These are phyloP conservation scores for Sphaerulina vaccinii DNA, from an alignment of 2,329 filamentous ascomycete genomes.

Conservation along the genomic window DNA sequence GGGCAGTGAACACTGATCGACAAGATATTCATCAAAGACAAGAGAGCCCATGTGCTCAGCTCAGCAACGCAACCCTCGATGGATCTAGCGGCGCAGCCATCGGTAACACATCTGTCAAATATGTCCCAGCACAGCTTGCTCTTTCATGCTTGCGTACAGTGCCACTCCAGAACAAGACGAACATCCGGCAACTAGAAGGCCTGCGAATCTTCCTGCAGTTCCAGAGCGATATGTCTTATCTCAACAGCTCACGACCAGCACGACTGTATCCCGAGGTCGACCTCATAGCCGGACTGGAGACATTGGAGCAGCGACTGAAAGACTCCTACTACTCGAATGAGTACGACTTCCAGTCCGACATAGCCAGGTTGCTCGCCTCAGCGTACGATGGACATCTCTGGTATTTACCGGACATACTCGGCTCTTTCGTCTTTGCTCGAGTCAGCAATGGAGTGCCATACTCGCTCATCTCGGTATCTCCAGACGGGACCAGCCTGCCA, in stretches of 20 bases:
- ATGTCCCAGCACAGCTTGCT: conserved; percentile 3
- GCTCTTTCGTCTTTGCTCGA: conserved; percentile 39
- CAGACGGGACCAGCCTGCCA: conserved; percentile 39
- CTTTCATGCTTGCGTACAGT: conserved; percentile 8
- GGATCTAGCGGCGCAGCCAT: too few species aligned
- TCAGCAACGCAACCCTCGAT: background rate
- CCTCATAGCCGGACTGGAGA: conserved; percentile 39
- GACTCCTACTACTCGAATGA: conserved; percentile 39
- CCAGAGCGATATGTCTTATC: conserved; percentile 42
- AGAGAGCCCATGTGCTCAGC: conserved; percentile 5
- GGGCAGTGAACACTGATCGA: too few species aligned
- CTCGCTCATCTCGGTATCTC: conserved; percentile 32
- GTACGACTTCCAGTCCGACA: conserved; percentile 43
- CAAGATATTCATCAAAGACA: too few species aligned
- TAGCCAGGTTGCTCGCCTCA: conserved; percentile 37
- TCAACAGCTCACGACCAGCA: conserved; percentile 40
- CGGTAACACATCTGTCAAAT: too few species aligned
- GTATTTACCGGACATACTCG: conserved; percentile 40
- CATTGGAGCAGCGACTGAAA: conserved; percentile 35
- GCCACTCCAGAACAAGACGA: conserved; percentile 9
- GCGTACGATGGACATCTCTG: conserved; percentile 45
- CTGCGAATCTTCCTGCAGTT: conserved; percentile 32
- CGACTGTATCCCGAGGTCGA: conserved; percentile 41
- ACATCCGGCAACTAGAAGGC: conserved; percentile 7
- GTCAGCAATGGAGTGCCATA: background rate